A percentile compares a stretch with the other conserved stretches of the same genome.
Conservation (phyloP, 495 filamentous ascomycete species). For the Penicillium antarcticum region DNA sequence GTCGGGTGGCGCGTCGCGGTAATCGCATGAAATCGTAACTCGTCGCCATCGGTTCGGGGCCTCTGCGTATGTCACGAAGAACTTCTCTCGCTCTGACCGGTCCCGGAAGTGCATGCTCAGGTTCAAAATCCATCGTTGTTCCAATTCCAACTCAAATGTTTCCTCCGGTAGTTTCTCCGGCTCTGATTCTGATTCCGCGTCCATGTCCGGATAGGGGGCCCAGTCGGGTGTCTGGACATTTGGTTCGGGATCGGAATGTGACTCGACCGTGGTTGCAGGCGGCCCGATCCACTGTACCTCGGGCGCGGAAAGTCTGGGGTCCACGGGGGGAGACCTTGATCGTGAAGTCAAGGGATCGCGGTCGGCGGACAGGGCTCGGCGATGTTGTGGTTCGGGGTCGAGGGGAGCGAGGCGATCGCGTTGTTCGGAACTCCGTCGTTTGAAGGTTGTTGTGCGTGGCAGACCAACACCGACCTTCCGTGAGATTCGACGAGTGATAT, state of each 20-base stretch:
- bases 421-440: slow-evolving; percentile 75
- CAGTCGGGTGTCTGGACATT: slow-evolving; percentile 19
- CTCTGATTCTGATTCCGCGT: slow-evolving; percentile 13
- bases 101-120: slow-evolving; percentile 98
- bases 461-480: slow-evolving; percentile 75
- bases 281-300: slow-evolving; percentile 46
- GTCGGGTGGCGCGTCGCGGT: slow-evolving; percentile 72
- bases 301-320: slow-evolving; percentile 44
- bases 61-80: slow-evolving; percentile 94
- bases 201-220: slow-evolving; percentile 20
- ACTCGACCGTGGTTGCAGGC: slow-evolving; percentile 34
- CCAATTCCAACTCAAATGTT: slow-evolving; percentile 65
- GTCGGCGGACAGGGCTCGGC: slow-evolving; percentile 73
- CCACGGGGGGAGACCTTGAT: slow-evolving; percentile 40
- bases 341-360: slow-evolving; percentile 51
- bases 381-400: slow-evolving; percentile 53
- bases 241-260: slow-evolving; percentile 13
- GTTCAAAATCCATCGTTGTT: slow-evolving; percentile 91
- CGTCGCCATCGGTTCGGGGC: slow-evolving; percentile 75
- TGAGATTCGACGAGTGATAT: slow-evolving; percentile 54
- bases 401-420: slow-evolving; percentile 67
- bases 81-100: slow-evolving; percentile 91
- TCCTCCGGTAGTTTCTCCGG: slow-evolving; percentile 18
- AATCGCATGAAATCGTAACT: slow-evolving; percentile 92
- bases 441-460: slow-evolving; percentile 72